Evolutionary conservation across 2,329 filamentous ascomycete species (phyloP).

Genomic region (Ascochyta fabae): DNA sequence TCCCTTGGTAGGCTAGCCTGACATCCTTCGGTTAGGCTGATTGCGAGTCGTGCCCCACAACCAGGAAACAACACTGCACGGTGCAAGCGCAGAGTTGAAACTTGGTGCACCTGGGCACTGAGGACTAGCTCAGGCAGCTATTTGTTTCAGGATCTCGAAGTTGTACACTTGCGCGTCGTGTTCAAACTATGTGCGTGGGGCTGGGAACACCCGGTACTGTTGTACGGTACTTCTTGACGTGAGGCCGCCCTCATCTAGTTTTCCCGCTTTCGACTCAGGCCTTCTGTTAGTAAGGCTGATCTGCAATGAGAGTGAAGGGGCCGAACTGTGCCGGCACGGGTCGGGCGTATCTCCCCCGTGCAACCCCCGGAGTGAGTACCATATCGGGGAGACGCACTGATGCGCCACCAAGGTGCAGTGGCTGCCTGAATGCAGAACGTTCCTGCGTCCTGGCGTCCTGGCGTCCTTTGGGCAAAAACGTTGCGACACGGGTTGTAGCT

Average conservation of each 20-base stretch:
- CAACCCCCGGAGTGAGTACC: not conserved
- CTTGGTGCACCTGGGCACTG: constrained; percentile 1
- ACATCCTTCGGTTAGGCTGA: not conserved
- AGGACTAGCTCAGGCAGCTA: constrained; percentile 2
- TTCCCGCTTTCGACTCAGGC: not conserved
- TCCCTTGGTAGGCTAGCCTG: constrained; percentile 6
- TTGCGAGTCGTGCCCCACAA: not conserved
- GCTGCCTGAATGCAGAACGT: constrained; percentile 9
- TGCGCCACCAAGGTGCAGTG: constrained; percentile 1
- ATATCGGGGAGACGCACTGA: not conserved
- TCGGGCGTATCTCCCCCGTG: constrained; percentile 6
- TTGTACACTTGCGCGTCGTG: not conserved
- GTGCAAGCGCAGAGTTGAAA: constrained; percentile 9
- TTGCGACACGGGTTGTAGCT: not conserved
- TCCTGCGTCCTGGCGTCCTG: constrained; percentile 11
- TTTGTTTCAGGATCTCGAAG: constrained; percentile 1
- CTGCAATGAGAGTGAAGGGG: constrained; percentile 2
- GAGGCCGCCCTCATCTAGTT: not conserved
- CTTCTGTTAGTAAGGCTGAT: constrained; percentile 6
- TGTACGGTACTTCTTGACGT: not conserved
- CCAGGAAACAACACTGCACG: not conserved
- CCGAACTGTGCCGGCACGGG: constrained; percentile 8
- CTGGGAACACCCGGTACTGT: not conserved
- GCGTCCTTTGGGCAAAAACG: not conserved
- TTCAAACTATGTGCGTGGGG: not conserved